A percentile compares a stretch with the other conserved stretches of the same genome.
Evolutionary conservation across 768 basidiomycete genomes (phyloP).

Genomic region (Lactarius psammicola): DNA sequence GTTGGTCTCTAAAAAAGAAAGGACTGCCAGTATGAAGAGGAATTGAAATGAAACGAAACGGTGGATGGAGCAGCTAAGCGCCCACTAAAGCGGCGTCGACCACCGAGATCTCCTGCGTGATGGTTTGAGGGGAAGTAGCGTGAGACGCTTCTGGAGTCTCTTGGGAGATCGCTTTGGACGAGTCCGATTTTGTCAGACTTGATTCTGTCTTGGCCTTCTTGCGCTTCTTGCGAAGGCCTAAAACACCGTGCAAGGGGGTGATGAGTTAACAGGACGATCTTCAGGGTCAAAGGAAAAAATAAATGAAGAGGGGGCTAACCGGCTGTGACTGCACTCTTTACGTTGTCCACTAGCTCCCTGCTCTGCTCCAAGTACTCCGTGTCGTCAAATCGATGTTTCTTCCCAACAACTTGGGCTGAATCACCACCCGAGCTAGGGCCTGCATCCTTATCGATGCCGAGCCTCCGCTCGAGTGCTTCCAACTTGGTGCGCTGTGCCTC

Average conservation of each 20-base stretch:
- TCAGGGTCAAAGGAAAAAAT: slow-evolving; percentile 29
- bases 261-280: neutral
- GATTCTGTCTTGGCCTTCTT: slow-evolving; percentile 58
- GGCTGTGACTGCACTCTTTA: slow-evolving; percentile 84
- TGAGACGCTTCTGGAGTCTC: neutral
- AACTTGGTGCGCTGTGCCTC: slow-evolving; percentile 81
- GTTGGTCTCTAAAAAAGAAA: neutral
- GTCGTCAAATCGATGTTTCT: slow-evolving; percentile 90
- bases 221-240: slow-evolving; percentile 71
- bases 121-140: neutral
- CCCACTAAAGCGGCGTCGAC: slow-evolving; percentile 6
- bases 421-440: slow-evolving; percentile 38
- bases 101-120: neutral
- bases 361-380: slow-evolving; percentile 90
- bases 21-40: no score
- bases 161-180: neutral
- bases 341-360: slow-evolving; percentile 84
- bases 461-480: slow-evolving; percentile 78
- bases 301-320: slow-evolving; percentile 47
- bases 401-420: slow-evolving; percentile 56
- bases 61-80: neutral
- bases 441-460: slow-evolving; percentile 56
- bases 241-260: slow-evolving; percentile 23
- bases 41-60: neutral
- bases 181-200: neutral